These are phyloP conservation scores for Talaromyces funiculosus DNA, from an alignment of 2,329 filamentous ascomycete genomes.

Conservation along the genomic window DNA sequence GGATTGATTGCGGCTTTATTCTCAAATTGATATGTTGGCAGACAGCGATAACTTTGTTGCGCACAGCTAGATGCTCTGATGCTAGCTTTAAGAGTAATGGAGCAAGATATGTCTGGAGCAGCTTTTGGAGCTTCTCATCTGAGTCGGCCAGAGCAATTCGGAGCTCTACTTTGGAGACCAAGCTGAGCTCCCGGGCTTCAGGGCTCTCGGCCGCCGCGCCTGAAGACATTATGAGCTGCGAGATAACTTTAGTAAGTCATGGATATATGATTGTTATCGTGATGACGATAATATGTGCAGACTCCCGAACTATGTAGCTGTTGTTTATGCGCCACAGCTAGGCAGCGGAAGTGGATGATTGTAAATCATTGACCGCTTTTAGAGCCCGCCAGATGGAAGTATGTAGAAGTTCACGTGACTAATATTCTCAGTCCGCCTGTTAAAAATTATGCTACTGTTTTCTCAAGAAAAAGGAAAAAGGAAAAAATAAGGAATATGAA, in stretches of 20 bases:
- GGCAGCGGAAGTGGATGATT: neutral
- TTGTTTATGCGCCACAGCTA: neutral
- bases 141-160: constrained; percentile 76
- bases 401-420: constrained; percentile 10
- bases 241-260: neutral
- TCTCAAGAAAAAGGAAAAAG: neutral
- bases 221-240: constrained; percentile 26
- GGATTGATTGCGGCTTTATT: constrained; percentile 57
- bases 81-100: constrained; percentile 80
- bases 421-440: neutral
- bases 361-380: constrained; percentile 6
- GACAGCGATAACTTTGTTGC: constrained; percentile 69
- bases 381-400: constrained; percentile 5
- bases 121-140: constrained; percentile 72
- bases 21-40: constrained; percentile 67
- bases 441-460: no score
- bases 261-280: neutral
- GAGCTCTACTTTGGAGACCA: constrained; percentile 81
- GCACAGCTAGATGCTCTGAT: constrained; percentile 72
- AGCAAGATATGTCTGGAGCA: constrained; percentile 72
- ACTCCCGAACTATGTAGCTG: neutral
- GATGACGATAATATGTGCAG: neutral
- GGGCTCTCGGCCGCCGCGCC: constrained; percentile 26
- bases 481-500: neutral
- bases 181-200: constrained; percentile 65